phyloP scores from a whole-genome alignment of 1,284 basidiomycete species.

The Waitea zeae region DNA sequence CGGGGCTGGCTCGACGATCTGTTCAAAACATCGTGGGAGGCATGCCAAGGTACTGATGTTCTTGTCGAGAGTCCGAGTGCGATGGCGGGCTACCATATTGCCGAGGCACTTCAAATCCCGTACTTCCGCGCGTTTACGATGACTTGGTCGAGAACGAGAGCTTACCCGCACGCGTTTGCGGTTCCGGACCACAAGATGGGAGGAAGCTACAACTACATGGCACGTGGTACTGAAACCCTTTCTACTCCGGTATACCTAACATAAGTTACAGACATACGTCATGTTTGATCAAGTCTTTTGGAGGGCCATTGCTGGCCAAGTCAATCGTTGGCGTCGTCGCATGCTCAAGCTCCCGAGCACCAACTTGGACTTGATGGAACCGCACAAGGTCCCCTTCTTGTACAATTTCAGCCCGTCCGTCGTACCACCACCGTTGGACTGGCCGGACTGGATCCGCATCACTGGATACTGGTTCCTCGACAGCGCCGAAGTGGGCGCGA shows the following conservation, averaged over 20 bases:
- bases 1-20: conserved; percentile 95
- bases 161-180: conserved; percentile 95
- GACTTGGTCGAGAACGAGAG: conserved; percentile 72
- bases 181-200: conserved; percentile 93
- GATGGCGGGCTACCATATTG: conserved; percentile 98
- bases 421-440: conserved; percentile 85
- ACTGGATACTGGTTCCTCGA: conserved; percentile 95
- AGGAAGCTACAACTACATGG: conserved; percentile 96
- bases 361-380: conserved; percentile 84
- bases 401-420: conserved; percentile 91
- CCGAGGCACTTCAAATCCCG: conserved; percentile 83
- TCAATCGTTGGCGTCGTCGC: conserved; percentile 86
- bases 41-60: conserved; percentile 88
- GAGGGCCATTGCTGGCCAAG: conserved; percentile 83
- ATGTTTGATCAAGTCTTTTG: conserved; percentile 98
- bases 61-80: conserved; percentile 91
- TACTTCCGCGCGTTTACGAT: conserved; percentile 90
- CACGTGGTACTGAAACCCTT: conserved; percentile 15
- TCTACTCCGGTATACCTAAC: neutral
- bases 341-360: conserved; percentile 66
- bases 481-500: conserved; percentile 71
- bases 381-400: conserved; percentile 91
- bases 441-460: conserved; percentile 96
- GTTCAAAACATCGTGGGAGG: conserved; percentile 85
- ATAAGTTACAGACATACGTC: conserved; percentile 50